Conservation (phyloP, 2,329 filamentous ascomycete species). For the Talaromyces atroroseus region DNA sequence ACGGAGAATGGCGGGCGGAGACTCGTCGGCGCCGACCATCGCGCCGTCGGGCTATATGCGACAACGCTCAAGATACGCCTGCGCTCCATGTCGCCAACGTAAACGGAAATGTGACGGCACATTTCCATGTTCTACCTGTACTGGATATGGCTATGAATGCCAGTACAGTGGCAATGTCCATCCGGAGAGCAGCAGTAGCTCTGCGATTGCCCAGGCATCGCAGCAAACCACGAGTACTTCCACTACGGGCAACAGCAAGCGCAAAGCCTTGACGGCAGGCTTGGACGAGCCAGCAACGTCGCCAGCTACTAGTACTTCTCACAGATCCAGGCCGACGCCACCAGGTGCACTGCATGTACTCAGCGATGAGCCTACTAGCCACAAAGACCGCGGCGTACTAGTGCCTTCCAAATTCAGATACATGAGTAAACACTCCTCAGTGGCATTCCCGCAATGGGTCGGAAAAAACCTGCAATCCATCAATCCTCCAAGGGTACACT, state of each 20-base stretch:
- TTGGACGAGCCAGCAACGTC: constrained; percentile 4
- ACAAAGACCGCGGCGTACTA: constrained; percentile 19
- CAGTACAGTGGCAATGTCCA: neutral
- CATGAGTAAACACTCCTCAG: constrained; percentile 26
- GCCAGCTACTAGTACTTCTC: neutral
- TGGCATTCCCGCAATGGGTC: constrained; percentile 29
- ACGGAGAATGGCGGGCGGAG: constrained; percentile 1
- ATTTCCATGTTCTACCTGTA: constrained; percentile 15
- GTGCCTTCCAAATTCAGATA: constrained; percentile 27
- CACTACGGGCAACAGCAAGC: neutral
- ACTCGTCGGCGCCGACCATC: neutral
- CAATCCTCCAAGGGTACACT: constrained; percentile 32
- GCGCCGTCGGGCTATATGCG: constrained; percentile 12
- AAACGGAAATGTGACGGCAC: constrained; percentile 16
- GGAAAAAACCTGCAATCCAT: constrained; percentile 27
- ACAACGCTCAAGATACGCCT: constrained; percentile 14
- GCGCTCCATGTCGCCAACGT: constrained; percentile 15
- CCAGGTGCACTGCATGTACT: neutral
- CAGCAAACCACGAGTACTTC: neutral
- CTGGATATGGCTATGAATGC: constrained; percentile 16
- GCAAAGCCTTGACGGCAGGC: constrained; percentile 2
- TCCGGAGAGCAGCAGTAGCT: neutral
- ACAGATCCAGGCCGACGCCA: neutral
- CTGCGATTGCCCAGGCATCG: neutral
- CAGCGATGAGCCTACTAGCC: neutral